Conservation (phyloP, 495 filamentous ascomycete genomes). For the Penicillium canariense region DNA sequence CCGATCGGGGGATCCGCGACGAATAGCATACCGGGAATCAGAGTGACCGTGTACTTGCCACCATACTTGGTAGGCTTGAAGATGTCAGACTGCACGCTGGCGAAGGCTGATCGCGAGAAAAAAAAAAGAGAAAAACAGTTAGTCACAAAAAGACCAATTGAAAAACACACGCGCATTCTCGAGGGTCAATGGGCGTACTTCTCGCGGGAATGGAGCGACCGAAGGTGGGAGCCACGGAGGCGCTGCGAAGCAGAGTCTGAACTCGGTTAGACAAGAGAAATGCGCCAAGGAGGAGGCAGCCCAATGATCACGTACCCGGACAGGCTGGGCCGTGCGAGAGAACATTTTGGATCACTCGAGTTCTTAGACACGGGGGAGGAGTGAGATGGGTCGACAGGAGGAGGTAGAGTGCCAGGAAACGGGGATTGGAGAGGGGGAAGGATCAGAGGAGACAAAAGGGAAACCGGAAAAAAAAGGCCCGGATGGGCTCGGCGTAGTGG, state of each 20-base stretch:
- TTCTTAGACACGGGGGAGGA: slow-evolving; percentile 7
- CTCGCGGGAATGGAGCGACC: slow-evolving; percentile 39
- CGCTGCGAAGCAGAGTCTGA: slow-evolving; percentile 45
- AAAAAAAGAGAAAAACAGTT: slow-evolving; percentile 6
- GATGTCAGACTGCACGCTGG: slow-evolving; percentile 81
- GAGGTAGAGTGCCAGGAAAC: slow-evolving; percentile 5
- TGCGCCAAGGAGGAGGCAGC: not conserved
- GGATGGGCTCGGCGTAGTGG: slow-evolving; percentile 49
- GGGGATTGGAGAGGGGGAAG: slow-evolving; percentile 2
- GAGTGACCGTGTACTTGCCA: slow-evolving; percentile 97
- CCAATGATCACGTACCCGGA: slow-evolving; percentile 20
- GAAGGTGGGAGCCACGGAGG: slow-evolving; percentile 35
- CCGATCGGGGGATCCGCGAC: not conserved
- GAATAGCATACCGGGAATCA: slow-evolving; percentile 74
- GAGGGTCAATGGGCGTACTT: slow-evolving; percentile 35
- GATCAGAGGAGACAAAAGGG: slow-evolving; percentile 12
- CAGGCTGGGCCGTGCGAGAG: slow-evolving; percentile 30
- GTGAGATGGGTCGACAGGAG: not conserved
- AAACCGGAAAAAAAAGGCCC: slow-evolving; percentile 42
- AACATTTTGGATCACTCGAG: slow-evolving; percentile 19
- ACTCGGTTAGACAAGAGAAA: slow-evolving; percentile 18
- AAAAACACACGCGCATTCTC: not conserved
- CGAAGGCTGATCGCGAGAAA: slow-evolving; percentile 47
- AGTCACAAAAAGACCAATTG: slow-evolving; percentile 7
- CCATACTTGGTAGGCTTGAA: slow-evolving; percentile 99